Evolutionary conservation across 345 rosid genomes (phyloP).

Genomic region (Eucalyptus marginata): DNA sequence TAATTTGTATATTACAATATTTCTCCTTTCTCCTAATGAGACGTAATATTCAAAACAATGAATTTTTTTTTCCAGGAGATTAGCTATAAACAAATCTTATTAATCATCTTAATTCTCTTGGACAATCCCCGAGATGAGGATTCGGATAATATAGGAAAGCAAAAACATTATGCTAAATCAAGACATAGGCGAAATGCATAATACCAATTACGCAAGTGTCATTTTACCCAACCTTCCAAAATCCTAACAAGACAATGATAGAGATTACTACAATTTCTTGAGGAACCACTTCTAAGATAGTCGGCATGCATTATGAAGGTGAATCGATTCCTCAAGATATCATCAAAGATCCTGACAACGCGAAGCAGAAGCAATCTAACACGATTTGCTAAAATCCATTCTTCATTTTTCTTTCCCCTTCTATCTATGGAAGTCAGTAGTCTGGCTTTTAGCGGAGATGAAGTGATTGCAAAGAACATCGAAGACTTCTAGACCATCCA

Average conservation of each 20-base stretch:
- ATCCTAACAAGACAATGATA: background rate
- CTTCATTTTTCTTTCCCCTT: background rate
- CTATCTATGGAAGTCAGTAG: background rate
- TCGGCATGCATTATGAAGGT: background rate
- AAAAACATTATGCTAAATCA: background rate
- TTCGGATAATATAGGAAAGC: background rate
- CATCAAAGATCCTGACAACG: background rate
- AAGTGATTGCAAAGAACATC: background rate
- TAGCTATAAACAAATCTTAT: background rate
- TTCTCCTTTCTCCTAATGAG: background rate
- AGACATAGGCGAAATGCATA: background rate
- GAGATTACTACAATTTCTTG: background rate
- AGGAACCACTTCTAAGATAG: background rate
- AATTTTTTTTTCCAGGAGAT: background rate
- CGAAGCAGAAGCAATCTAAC: background rate
- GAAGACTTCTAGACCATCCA: background rate
- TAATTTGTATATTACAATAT: background rate
- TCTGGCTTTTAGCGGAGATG: background rate
- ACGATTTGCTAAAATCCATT: background rate
- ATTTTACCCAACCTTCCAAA: background rate
- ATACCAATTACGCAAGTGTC: background rate
- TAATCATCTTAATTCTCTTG: background rate
- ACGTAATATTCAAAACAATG: background rate
- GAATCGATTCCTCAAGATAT: background rate
- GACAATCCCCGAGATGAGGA: background rate